Conservation (phyloP, 1,284 basidiomycete genomes). For the Microbotryomycetes sp. region DNA sequence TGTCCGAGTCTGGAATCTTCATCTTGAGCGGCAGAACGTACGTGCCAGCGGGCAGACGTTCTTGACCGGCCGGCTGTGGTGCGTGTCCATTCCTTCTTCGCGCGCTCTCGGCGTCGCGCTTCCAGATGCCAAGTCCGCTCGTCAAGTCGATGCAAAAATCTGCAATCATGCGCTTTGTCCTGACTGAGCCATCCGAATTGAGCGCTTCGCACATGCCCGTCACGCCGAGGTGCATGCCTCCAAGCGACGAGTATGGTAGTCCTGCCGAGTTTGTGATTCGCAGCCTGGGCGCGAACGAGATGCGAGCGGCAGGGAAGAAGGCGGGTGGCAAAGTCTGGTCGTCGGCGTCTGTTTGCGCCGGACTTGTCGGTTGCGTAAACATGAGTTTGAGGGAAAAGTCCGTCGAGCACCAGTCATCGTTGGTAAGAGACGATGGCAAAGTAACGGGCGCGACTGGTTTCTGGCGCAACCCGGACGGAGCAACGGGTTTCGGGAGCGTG, state of each 20-base stretch:
- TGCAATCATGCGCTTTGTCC: conserved; percentile 37
- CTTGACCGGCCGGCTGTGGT: conserved; percentile 13
- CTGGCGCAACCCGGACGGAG: not conserved
- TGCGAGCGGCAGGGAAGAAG: conserved; percentile 38
- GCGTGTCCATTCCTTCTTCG: not conserved
- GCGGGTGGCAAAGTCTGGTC: conserved; percentile 33
- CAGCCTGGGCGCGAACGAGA: conserved; percentile 37
- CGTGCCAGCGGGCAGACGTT: conserved; percentile 35
- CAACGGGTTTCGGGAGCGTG: not conserved
- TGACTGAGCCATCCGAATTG: conserved; percentile 29
- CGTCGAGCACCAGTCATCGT: conserved; percentile 21
- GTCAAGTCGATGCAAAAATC: conserved; percentile 39
- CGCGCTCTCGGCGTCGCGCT: conserved; percentile 35
- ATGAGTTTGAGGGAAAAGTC: conserved; percentile 30
- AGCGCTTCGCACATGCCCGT: conserved; percentile 37
- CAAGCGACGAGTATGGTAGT: conserved; percentile 30
- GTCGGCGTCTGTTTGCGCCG: not conserved
- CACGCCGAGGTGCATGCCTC: conserved; percentile 38
- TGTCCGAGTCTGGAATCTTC: conserved; percentile 38
- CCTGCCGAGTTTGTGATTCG: conserved; percentile 29
- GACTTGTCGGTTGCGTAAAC: conserved; percentile 12
- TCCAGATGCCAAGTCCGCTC: conserved; percentile 37
- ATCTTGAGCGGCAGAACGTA: conserved; percentile 39
- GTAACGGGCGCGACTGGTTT: not conserved
- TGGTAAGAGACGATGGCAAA: not conserved